Evolutionary conservation across 176 grass and related monocot genomes (phyloP).

Genomic region (Aegilops tauschii): DNA sequence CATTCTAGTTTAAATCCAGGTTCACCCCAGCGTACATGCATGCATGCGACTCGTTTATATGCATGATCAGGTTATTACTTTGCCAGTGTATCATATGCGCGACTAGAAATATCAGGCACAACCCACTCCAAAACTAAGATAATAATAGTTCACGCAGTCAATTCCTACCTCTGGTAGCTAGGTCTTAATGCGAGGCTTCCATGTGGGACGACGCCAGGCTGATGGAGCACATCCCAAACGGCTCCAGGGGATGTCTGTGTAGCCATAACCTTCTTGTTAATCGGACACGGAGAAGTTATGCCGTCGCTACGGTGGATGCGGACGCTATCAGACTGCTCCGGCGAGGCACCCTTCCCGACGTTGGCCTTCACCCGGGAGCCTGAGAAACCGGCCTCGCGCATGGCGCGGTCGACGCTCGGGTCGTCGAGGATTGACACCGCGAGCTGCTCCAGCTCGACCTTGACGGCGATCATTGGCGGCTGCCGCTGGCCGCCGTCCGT

Average conservation of each 20-base stretch:
- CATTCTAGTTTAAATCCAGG: no score
- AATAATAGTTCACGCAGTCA: not conserved
- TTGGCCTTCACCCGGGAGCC: slow-evolving; percentile 68
- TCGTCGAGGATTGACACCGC: slow-evolving; percentile 86
- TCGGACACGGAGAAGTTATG: not conserved
- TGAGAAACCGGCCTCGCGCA: slow-evolving; percentile 84
- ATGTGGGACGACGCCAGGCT: not conserved
- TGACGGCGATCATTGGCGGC: slow-evolving; percentile 27
- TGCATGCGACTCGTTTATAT: not conserved
- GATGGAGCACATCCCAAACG: slow-evolving; percentile 24
- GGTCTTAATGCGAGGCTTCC: not conserved
- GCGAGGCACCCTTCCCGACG: slow-evolving; percentile 37
- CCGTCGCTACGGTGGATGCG: not conserved
- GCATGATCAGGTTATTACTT: not conserved
- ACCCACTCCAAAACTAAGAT: not conserved
- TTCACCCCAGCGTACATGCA: no score
- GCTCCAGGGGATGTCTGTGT: not conserved
- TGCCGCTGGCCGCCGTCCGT: not conserved
- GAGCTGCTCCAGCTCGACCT: slow-evolving; percentile 80
- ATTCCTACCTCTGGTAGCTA: not conserved
- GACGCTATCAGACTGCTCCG: not conserved
- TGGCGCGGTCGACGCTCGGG: slow-evolving; percentile 65
- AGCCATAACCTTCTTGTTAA: not conserved
- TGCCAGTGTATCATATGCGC: not conserved
- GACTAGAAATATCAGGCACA: not conserved